phyloP scores from a whole-genome alignment of 768 basidiomycete species.

The Hortiboletus campestris region DNA sequence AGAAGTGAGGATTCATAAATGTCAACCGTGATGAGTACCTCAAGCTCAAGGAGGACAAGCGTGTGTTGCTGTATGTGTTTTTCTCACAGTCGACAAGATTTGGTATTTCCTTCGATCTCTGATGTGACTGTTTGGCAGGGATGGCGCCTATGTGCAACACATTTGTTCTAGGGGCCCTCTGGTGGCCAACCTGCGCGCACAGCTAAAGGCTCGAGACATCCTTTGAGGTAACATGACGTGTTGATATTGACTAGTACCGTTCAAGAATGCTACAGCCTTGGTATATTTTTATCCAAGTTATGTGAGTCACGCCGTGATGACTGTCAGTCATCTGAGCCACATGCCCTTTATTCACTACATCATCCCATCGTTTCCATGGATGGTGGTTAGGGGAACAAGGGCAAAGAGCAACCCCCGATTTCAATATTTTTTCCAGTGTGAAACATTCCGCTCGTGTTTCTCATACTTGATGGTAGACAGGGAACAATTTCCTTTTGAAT shows the following conservation, averaged over 20 bases:
- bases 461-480: conserved; percentile 15
- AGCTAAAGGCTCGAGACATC: conserved; percentile 63
- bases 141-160: conserved; percentile 94
- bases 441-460: conserved; percentile 15
- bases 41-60: conserved; percentile 87
- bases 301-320: conserved; percentile 3
- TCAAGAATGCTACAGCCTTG: conserved; percentile 21
- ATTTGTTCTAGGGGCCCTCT: conserved; percentile 86
- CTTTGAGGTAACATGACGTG: conserved; percentile 2
- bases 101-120: not conserved
- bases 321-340: not conserved
- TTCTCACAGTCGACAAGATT: not conserved
- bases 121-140: conserved; percentile 35
- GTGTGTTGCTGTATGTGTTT: conserved; percentile 75
- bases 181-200: conserved; percentile 81
- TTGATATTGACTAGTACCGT: conserved; percentile 12
- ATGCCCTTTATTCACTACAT: conserved; percentile 74
- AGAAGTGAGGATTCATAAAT: conserved; percentile 99
- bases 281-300: conserved; percentile 7
- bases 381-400: conserved; percentile 82
- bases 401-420: conserved; percentile 52
- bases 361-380: conserved; percentile 47
- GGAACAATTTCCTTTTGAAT: conserved; percentile 21
- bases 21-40: conserved; percentile 87
- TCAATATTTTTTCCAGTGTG: conserved; percentile 14